Evolutionary conservation across 768 basidiomycete genomes (phyloP).

Genomic region (Trametes maxima): DNA sequence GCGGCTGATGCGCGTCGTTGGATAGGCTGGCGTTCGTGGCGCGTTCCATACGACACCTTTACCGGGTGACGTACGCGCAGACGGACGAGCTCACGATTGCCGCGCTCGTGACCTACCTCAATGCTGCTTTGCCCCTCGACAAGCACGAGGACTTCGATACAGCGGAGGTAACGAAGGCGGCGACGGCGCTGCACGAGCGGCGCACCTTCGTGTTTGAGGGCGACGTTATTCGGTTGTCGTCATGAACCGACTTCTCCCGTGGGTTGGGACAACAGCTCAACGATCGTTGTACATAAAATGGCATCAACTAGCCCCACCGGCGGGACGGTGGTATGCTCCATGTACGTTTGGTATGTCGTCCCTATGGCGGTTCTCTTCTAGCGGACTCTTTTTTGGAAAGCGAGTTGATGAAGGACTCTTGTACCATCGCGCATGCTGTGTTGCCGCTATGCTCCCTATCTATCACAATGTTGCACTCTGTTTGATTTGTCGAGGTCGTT

Average conservation of each 20-base stretch:
- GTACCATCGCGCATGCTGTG: slow-evolving; percentile 13
- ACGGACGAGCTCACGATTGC: slow-evolving; percentile 73
- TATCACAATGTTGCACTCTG: not conserved
- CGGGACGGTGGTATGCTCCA: not conserved
- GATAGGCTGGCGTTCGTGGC: slow-evolving; percentile 60
- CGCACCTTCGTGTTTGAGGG: slow-evolving; percentile 36
- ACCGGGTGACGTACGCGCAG: slow-evolving; percentile 65
- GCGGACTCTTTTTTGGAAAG: slow-evolving; percentile 14
- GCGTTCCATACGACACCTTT: slow-evolving; percentile 63
- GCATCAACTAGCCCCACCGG: not conserved
- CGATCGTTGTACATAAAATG: slow-evolving; percentile 3
- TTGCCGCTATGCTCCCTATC: slow-evolving; percentile 1
- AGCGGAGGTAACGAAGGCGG: slow-evolving; percentile 54
- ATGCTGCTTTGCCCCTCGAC: slow-evolving; percentile 74
- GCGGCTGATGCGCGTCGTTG: slow-evolving; percentile 14
- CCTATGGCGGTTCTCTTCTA: not conserved
- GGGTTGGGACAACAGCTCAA: not conserved
- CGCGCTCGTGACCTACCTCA: slow-evolving; percentile 68
- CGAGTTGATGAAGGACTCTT: slow-evolving; percentile 12
- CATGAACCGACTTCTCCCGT: not conserved
- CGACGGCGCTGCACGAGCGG: slow-evolving; percentile 34
- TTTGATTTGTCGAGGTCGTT: not conserved
- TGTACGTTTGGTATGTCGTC: not conserved
- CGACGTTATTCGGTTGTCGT: slow-evolving; percentile 32
- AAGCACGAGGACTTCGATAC: slow-evolving; percentile 86